phyloP scores from a whole-genome alignment of 1,139 yeast species.

The Diutina catenulata region DNA sequence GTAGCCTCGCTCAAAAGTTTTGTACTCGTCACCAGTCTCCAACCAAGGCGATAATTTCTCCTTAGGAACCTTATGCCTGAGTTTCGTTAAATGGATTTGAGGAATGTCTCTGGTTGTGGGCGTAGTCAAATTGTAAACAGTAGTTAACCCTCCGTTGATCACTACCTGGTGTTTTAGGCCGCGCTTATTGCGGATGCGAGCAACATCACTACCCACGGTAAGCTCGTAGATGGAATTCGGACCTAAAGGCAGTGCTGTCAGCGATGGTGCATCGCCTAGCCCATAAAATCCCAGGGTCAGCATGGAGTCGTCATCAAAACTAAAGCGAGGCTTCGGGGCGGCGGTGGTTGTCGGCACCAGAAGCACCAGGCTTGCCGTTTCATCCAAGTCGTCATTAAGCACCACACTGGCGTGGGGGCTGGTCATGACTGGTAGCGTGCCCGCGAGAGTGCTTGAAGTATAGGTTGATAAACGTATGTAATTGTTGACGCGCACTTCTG shows the following conservation, averaged over 20 bases:
- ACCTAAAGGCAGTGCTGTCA: slow-evolving; percentile 44
- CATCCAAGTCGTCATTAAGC: slow-evolving; percentile 3
- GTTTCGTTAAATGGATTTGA: slow-evolving; percentile 56
- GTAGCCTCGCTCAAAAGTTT: slow-evolving; percentile 38
- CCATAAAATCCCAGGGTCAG: neutral
- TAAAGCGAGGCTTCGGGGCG: neutral
- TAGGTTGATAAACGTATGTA: too few relatives aligned
- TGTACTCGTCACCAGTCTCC: slow-evolving; percentile 44
- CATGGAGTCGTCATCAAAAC: slow-evolving; percentile 3
- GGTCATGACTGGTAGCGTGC: slow-evolving; percentile 1
- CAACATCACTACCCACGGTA: slow-evolving; percentile 46
- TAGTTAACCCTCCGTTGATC: slow-evolving; percentile 30
- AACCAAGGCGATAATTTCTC: slow-evolving; percentile 32
- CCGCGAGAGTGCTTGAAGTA: too few relatives aligned
- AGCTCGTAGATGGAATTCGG: slow-evolving; percentile 71
- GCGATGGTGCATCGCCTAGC: neutral
- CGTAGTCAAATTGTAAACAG: slow-evolving; percentile 36
- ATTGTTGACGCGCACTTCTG: too few relatives aligned
- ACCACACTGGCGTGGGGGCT: slow-evolving; percentile 6
- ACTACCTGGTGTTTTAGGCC: slow-evolving; percentile 23
- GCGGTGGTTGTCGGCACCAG: neutral
- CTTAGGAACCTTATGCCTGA: slow-evolving; percentile 37
- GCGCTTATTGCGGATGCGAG: slow-evolving; percentile 23
- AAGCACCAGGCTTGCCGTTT: neutral
- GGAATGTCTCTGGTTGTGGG: slow-evolving; percentile 85